A percentile compares a stretch with the other conserved stretches of the same genome.
These are phyloP conservation scores for Wallacemonas sp. DNA, from an alignment of 208 protist genomes.

Conservation along the genomic window DNA sequence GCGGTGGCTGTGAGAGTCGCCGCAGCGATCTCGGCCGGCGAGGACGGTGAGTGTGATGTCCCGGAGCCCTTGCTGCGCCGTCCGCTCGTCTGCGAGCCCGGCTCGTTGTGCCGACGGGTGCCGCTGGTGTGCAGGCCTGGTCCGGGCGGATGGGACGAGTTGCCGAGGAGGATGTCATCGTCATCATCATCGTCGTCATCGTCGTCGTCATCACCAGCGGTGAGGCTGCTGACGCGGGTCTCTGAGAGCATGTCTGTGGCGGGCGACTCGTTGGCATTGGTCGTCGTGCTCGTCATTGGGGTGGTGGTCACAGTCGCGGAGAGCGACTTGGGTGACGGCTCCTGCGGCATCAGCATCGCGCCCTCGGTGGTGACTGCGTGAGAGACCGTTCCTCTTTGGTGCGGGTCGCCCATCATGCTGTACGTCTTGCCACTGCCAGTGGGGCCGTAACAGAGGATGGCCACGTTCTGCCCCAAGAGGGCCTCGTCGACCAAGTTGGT, in stretches of 20 bases:
- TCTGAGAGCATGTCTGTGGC: slow-evolving; percentile 5
- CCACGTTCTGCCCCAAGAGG: slow-evolving; percentile 77
- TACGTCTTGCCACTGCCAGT: slow-evolving; percentile 91
- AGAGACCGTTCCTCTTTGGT: no score
- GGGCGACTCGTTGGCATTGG: slow-evolving; percentile 1
- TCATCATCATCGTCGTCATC: slow-evolving; percentile 9
- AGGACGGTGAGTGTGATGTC: neutral
- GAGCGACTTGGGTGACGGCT: neutral
- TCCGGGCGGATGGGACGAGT: no score
- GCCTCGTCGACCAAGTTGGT: slow-evolving; percentile 82
- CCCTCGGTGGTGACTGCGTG: no score
- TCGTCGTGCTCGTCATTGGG: neutral
- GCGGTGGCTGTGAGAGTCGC: slow-evolving; percentile 13
- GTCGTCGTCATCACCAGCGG: neutral
- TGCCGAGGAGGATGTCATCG: slow-evolving; percentile 1
- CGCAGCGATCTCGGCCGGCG: neutral
- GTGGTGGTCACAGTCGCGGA: neutral
- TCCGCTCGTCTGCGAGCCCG: no score
- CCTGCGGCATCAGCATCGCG: no score
- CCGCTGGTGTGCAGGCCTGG: no score
- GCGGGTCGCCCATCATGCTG: slow-evolving; percentile 84
- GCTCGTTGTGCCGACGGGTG: no score
- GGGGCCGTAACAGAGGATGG: slow-evolving; percentile 85
- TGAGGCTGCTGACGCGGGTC: slow-evolving; percentile 15
- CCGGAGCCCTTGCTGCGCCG: neutral